Evolutionary conservation across 192 early-diverging fungal genomes (phyloP), one percentile per base, ranked within the genome.

Genomic region (Rhizoclosmatium sp.): DNA sequence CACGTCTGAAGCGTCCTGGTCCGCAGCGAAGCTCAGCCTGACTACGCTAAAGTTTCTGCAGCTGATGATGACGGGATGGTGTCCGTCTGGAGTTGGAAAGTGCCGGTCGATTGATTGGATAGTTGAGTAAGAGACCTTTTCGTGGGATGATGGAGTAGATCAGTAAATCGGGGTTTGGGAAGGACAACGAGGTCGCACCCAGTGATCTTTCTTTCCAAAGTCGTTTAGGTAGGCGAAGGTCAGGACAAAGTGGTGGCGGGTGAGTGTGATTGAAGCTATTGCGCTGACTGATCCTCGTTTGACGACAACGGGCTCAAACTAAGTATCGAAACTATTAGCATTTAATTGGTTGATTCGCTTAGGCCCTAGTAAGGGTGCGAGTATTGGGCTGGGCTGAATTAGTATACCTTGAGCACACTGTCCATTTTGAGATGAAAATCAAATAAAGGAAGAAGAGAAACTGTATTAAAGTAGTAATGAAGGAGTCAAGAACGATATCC

Each of bases 1-100:
- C 3, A 94, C 91, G 51, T 94, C 93, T 42, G 87, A 85, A 1
- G 93, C 90, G 61, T 93, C 90, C 1, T 85, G 81, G 68, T 95
- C 95, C 14, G 85, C 80, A 49, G 85, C 82, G 80, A 95, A 88
- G 44, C 85, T 86, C 59, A 98, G 79, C 4, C 88, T 91, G 56
- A 97, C 69, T 83, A 90, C 90, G 78, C 91, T 56, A 84, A 98
- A 98, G 79, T 97, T 90, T 58, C 94, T 92, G 83, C 95, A 94
- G 40, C 88, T 86, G 47, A 98, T 91, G 58, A 84, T 70, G 39
- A 93, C 41, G 21, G 85, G 84, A 47, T 67, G 65, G 46, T 83
- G 85, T 3, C 89, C 88, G n/a, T 90, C 80, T 2, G 69, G 75
- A n/a, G 74, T 81, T 23, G 80, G 64, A 69, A 73, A 78, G 60